Conservation (phyloP, 2,329 filamentous ascomycete genomes). For the Colletotrichum simmondsii region DNA sequence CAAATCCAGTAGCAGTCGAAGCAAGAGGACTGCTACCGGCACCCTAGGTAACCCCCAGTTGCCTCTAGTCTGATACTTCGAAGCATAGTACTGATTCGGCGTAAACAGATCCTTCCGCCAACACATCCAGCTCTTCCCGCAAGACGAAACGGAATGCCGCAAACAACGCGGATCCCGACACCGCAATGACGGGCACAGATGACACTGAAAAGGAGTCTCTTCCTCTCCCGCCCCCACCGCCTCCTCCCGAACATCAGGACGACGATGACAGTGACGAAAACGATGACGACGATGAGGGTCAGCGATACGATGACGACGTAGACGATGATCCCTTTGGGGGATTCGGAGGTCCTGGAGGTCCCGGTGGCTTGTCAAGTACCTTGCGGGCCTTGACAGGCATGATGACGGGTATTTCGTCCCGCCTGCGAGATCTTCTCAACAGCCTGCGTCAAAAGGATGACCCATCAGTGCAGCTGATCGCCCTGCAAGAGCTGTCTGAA, state of each 20-base stretch:
- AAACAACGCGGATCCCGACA: conserved; percentile 70
- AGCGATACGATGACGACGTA: conserved; percentile 57
- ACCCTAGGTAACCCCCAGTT: conserved; percentile 47
- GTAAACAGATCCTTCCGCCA: conserved; percentile 47
- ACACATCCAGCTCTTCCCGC: conserved; percentile 52
- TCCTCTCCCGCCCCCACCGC: conserved; percentile 56
- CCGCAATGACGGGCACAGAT: conserved; percentile 77
- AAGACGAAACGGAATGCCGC: conserved; percentile 63
- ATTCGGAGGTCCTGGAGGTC: conserved; percentile 74
- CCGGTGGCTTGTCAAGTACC: conserved; percentile 79
- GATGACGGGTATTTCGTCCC: conserved; percentile 85
- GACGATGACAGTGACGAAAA: conserved; percentile 58
- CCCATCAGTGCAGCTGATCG: conserved; percentile 87
- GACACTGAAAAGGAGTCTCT: conserved; percentile 58
- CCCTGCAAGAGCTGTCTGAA: conserved; percentile 92
- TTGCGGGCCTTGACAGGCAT: conserved; percentile 90
- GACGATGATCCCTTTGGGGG: conserved; percentile 73
- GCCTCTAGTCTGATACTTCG: neutral
- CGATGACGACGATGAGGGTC: conserved; percentile 61
- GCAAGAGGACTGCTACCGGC: conserved; percentile 70
- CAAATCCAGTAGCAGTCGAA: conserved; percentile 77
- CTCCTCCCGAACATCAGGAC: conserved; percentile 46
- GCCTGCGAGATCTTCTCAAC: conserved; percentile 80
- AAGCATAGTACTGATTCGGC: conserved; percentile 1
- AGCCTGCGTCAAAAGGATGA: conserved; percentile 87